Conservation (phyloP, 495 filamentous ascomycete species). For the Penicillium tannophilum region DNA sequence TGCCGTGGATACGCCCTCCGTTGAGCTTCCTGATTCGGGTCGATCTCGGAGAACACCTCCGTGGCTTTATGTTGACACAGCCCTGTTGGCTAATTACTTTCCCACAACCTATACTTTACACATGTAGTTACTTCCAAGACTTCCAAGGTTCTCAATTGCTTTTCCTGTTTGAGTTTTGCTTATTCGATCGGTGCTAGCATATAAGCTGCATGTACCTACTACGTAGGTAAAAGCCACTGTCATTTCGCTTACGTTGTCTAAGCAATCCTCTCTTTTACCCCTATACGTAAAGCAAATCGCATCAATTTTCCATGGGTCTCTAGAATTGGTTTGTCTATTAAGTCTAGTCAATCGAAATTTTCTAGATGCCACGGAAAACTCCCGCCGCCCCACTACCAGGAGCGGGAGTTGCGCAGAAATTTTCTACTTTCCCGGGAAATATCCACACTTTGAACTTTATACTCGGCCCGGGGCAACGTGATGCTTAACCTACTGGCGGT, state of each 20-base stretch:
- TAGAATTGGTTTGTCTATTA: not conserved
- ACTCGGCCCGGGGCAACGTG: slow-evolving; percentile 30
- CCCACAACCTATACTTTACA: not conserved
- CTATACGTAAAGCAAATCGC: not conserved
- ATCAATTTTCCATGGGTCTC: not conserved
- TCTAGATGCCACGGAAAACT: slow-evolving; percentile 15
- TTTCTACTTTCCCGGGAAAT: slow-evolving; percentile 23
- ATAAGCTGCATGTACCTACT: not conserved
- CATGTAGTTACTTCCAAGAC: not conserved
- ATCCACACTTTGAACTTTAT: slow-evolving; percentile 17
- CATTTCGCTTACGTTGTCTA: not conserved
- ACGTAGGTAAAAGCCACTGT: not conserved
- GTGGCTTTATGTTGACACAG: not conserved
- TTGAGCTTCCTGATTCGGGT: slow-evolving; percentile 34
- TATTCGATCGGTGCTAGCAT: not conserved
- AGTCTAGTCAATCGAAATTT: slow-evolving; percentile 5
- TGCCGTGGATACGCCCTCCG: slow-evolving; percentile 23
- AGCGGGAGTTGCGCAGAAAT: slow-evolving; percentile 22
- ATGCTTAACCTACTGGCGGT: slow-evolving; percentile 17
- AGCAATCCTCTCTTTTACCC: not conserved
- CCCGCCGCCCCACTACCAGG: slow-evolving; percentile 5
- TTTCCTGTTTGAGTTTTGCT: not conserved
- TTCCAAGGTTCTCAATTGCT: slow-evolving; percentile 3
- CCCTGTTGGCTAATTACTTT: slow-evolving; percentile 3
- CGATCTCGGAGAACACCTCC: slow-evolving; percentile 29